Evolutionary conservation across 495 filamentous ascomycete genomes (phyloP).

Genomic region (Astrothelium macrocarpum): DNA sequence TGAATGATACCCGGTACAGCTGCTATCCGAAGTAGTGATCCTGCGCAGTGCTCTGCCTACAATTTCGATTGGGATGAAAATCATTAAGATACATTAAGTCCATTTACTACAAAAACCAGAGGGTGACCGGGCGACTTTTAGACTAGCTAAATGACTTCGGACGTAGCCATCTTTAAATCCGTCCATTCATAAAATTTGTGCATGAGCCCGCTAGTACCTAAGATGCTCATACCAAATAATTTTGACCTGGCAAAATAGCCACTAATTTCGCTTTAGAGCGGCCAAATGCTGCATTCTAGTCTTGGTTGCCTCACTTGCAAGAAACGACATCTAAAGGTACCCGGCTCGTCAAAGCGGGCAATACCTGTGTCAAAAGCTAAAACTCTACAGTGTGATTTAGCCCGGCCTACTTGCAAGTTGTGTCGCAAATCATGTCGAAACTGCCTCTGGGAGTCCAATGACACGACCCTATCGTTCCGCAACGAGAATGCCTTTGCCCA

Average conservation of each 20-base stretch:
- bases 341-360: not conserved
- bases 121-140: too few species aligned
- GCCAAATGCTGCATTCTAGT: not conserved
- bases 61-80: too few species aligned
- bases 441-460: conserved; percentile 25
- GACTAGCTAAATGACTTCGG: too few species aligned
- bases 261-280: too few species aligned
- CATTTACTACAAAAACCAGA: too few species aligned
- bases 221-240: too few species aligned
- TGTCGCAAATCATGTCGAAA: conserved; percentile 25
- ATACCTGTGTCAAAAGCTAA: not conserved
- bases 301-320: not conserved
- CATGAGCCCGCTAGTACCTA: too few species aligned
- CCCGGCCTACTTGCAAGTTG: conserved; percentile 15
- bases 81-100: too few species aligned
- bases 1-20: conserved; percentile 9
- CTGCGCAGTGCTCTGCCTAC: not conserved
- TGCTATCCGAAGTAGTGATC: conserved; percentile 5
- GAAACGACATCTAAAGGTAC: not conserved
- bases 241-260: too few species aligned
- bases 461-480: conserved; percentile 23
- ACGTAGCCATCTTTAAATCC: too few species aligned
- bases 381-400: conserved; percentile 24
- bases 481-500: conserved; percentile 31
- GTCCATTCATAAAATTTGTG: too few species aligned